Evolutionary conservation across 495 filamentous ascomycete genomes (phyloP), one percentile per base, ranked within the genome.

Genomic region (Aspergillus homomorphus): DNA sequence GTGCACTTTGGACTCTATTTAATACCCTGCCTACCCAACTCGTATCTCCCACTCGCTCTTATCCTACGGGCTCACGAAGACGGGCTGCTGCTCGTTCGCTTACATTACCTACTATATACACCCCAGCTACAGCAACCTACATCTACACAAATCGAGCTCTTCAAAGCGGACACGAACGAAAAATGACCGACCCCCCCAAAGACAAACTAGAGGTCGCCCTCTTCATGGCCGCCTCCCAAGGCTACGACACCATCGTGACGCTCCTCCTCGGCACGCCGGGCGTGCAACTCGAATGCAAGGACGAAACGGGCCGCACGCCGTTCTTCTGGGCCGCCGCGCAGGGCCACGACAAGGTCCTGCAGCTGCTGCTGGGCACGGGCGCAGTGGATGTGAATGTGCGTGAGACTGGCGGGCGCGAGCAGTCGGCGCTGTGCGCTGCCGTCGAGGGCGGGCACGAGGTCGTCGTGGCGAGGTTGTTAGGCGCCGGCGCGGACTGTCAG

Each of bases 391-490:
- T 62, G 20, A 67, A 69, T 24, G 46, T 50, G 18, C 58, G 54
- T 48, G 64, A 67, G 42, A 60, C 54, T n/a, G 63, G 64, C 24
- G 3, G 49, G 18, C 66, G 66, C 7, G 48, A 23, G 15, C 66
- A 65, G 58, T 70, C 76, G 4, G 64, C 72, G 5, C 64, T 80
- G 20, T 70, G 63, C 41, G 73, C 66, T 53, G 75, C 76, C 16
- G 68, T 69, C 16, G 66, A 69, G 26, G 69, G 66, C 3, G 72
- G 72, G 38, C 60, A 78, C 53, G 61, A 59, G 16, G 62, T 18
- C n/a, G 61, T 74, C 19, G 71, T 73, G 19, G 63, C 19, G 45
- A 61, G 46, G 45, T 61, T 68, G 16, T 46, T 65, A 26, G 59
- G 59, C 18, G 26, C 42, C 21, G 66, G 50, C 10, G 65, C 61